Base-by-base conservation (phyloP, 1,139 yeast species). In the Blastobotrys apis region DNA sequence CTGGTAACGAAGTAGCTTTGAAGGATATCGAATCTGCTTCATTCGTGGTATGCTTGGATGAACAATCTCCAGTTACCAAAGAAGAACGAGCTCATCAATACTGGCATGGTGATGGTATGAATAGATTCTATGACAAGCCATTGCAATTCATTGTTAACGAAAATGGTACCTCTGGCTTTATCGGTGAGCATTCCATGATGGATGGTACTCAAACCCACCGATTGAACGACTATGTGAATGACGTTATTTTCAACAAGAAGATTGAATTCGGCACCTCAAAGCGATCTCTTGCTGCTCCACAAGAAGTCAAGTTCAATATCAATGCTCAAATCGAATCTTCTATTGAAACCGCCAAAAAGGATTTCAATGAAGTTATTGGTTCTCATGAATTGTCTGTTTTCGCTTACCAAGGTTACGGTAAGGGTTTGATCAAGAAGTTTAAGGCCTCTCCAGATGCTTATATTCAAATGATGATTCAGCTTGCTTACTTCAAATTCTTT, bases 141-240 rank as follows among this genome's bases (percentile, higher is more conserved):
- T 71, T 85, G 53, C 94, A 92, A 70, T 83, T 86, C 63, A 77
- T 88, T 54, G 78, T 92, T 46, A 72, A 84, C 52, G 82, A 80
- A 53, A 88, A 87, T 64, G 96, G 95, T 51, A 74, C 80, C 55
- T 85, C 96, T 17, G 97, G 97, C 1, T 90, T 88, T 72, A 70
- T 88, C 62, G 97, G 95, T 51, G 98, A 92, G 69, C 98, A 92
- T 71, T 87, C 97, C 27, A 84, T 79, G 74, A 92, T 92, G 97
- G 98, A 92, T 66, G 98, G 97, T 52, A 87, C 97, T 17, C 96
- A 97, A 59, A 92, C 96, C 31, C 81, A 86, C 58, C 81, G 90
- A 58, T 70, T 92, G 69, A 90, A 90, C 67, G 90, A 87, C 67
- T 81, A 74, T 60, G 74, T 90, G 41, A 73, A 80, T 54, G 74